phyloP scores from a whole-genome alignment of 2,329 filamentous ascomycete species.

The Fusarium sp. region DNA sequence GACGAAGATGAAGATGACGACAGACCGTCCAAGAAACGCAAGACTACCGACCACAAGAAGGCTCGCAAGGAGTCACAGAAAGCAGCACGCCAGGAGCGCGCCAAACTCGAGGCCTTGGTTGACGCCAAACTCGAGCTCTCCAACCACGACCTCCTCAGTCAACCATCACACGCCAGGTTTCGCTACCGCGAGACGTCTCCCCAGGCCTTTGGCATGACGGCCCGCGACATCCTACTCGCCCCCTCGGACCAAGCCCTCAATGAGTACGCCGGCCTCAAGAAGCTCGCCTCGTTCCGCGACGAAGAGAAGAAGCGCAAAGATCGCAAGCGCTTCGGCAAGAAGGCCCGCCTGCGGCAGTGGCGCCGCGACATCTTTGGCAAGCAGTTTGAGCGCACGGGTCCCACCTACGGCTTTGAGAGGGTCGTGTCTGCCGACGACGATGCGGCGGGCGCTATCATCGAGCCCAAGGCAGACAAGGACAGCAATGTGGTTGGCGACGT shows the following conservation, averaged over 20 bases:
- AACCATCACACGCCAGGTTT: conserved; percentile 67
- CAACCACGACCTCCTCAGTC: conserved; percentile 71
- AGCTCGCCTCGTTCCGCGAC: conserved; percentile 91
- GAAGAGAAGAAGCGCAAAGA: conserved; percentile 91
- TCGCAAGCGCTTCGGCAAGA: conserved; percentile 91
- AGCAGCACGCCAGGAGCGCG: conserved; percentile 83
- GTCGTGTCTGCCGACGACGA: conserved; percentile 52
- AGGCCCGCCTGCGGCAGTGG: conserved; percentile 92
- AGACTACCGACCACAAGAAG: conserved; percentile 72
- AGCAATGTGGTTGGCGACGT: conserved; percentile 51
- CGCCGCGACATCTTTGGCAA: conserved; percentile 75
- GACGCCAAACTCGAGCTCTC: conserved; percentile 86
- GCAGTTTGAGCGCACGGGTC: conserved; percentile 70
- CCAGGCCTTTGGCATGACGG: conserved; percentile 88
- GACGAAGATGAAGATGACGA: conserved; percentile 60
- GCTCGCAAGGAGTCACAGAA: conserved; percentile 74
- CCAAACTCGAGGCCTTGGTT: conserved; percentile 88
- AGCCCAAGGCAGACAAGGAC: conserved; percentile 38
- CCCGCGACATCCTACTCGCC: conserved; percentile 90
- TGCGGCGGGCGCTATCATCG: conserved; percentile 47
- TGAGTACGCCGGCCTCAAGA: conserved; percentile 93
- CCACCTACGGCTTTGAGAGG: conserved; percentile 71
- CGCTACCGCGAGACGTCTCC: conserved; percentile 96
- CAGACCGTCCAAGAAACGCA: conserved; percentile 72
- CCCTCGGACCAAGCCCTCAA: conserved; percentile 90